A percentile compares a stretch with the other conserved stretches of the same genome.
These are phyloP conservation scores for Pseudonitzschia pungens DNA, from an alignment of 108 stramenopile species.

Conservation along the genomic window DNA sequence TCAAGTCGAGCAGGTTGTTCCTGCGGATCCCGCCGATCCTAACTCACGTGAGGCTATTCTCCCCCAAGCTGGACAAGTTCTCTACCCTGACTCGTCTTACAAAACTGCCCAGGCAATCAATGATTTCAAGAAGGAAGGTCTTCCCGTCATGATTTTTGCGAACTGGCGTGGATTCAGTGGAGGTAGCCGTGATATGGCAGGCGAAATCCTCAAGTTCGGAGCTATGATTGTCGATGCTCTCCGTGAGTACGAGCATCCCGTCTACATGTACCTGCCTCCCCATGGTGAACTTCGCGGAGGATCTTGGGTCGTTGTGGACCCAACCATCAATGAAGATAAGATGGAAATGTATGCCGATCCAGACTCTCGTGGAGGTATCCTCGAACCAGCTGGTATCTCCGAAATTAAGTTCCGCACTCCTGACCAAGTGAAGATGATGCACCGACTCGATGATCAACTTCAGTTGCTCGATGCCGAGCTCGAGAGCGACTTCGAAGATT, in stretches of 20 bases:
- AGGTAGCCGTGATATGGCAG: conserved; percentile 98
- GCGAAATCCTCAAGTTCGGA: conserved; percentile 97
- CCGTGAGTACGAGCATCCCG: conserved; percentile 93
- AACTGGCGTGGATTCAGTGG: conserved; percentile 99
- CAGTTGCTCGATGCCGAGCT: conserved; percentile 87
- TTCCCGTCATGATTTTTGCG: conserved; percentile 98
- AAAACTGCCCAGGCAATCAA: conserved; percentile 96
- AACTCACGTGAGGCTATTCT: conserved; percentile 94
- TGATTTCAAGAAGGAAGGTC: conserved; percentile 96
- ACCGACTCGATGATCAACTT: conserved; percentile 85
- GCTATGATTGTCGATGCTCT: conserved; percentile 98
- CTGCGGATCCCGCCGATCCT: conserved; percentile 97
- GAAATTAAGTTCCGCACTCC: conserved; percentile 96
- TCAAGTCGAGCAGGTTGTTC: conserved; percentile 90
- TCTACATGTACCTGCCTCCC: conserved; percentile 97
- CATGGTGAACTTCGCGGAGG: conserved; percentile 97
- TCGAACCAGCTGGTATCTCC: conserved; percentile 98
- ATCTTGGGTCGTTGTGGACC: conserved; percentile 98
- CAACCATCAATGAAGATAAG: conserved; percentile 95
- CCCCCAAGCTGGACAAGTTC: conserved; percentile 95
- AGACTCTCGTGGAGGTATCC: conserved; percentile 96
- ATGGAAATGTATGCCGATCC: conserved; percentile 99
- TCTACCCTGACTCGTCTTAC: conserved; percentile 98
- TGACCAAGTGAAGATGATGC: conserved; percentile 87
- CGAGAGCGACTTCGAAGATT: conserved; percentile 75